A percentile compares a stretch with the other conserved stretches of the same genome.
These are phyloP conservation scores for Wickerhamomyces rabaulensis DNA, from an alignment of 805 yeast species.

Conservation along the genomic window DNA sequence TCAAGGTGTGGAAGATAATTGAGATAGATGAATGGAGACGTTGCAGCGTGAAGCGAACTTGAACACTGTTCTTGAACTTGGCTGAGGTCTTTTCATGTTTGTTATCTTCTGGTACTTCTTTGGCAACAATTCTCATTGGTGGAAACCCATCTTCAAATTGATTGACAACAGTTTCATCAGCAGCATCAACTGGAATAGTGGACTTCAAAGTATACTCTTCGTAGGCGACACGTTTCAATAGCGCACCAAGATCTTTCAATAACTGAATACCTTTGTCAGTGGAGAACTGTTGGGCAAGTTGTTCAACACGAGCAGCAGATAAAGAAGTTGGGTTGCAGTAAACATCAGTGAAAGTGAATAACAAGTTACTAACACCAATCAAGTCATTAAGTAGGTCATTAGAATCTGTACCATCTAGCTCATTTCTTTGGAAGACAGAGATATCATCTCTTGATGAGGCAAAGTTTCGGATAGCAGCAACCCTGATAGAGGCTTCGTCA, in stretches of 20 bases:
- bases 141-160: conserved; percentile 30
- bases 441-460: conserved; percentile 13
- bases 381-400: conserved; percentile 25
- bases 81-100: conserved; percentile 44
- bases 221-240: conserved; percentile 45
- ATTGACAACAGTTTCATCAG: conserved; percentile 36
- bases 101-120: conserved; percentile 31
- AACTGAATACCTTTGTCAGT: conserved; percentile 35
- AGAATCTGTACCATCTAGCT: conserved; percentile 11
- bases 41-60: conserved; percentile 45
- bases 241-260: conserved; percentile 35
- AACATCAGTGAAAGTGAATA: conserved; percentile 50
- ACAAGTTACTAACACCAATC: conserved; percentile 34
- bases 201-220: conserved; percentile 55
- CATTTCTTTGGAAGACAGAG: conserved; percentile 25
- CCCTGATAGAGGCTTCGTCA: conserved; percentile 25
- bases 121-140: conserved; percentile 37
- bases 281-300: conserved; percentile 37
- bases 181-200: conserved; percentile 41
- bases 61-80: conserved; percentile 57
- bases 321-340: conserved; percentile 49
- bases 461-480: conserved; percentile 27
- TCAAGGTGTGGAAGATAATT: conserved; percentile 36
- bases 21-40: conserved; percentile 42
- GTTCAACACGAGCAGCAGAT: conserved; percentile 30